Evolutionary conservation across 176 grass and related monocot genomes (phyloP), one percentile per base, ranked within the genome.

Genomic region (Saccharum officinarum): DNA sequence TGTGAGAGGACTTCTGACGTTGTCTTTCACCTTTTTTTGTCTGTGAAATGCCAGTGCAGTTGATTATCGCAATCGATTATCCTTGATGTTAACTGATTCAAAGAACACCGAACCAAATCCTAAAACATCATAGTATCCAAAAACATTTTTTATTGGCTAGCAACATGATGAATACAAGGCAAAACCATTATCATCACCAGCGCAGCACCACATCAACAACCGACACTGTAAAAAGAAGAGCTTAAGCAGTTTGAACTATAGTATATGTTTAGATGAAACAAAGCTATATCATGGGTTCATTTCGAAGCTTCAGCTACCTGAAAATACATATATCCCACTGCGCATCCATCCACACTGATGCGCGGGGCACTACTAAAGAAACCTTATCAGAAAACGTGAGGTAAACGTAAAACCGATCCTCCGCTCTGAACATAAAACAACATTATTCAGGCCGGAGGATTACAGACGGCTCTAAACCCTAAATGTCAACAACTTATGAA

Each of bases 291-390:
- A 38, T 57, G 22, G 7, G 46, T 70, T 70, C 46, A 40, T 55
- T 70, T 44, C n/a, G 23, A 76, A 88, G 4, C 11, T 49, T 40
- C 22, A 67, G 20, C 72, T 71, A 52, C 64, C 31, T 70, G 55
- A 33, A 60, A 30, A 67, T 15, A 73, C 36, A 64, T 30, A 17
- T 49, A 49, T 71, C 73, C 65, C 80, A 47, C 73, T 23, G 69
- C 26, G 49, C 71, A 33, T 67, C 39, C 20, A 45, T 36, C 18
- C 17, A 49, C 2, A 45, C 54, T 28, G n/a, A 62, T 38, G 63
- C 39, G 52, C 52, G 40, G 74, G 86, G 86, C 70, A 78, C 46
- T 36, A 64, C 47, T 79, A 83, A 83, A 61, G 16, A n/a, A 78
- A 83, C 72, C 50, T 55, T 71, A 82, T 60, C 73, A 63, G 54